These are phyloP conservation scores for Citeromyces nyonsensis DNA, from an alignment of 805 yeast species.

Conservation along the genomic window DNA sequence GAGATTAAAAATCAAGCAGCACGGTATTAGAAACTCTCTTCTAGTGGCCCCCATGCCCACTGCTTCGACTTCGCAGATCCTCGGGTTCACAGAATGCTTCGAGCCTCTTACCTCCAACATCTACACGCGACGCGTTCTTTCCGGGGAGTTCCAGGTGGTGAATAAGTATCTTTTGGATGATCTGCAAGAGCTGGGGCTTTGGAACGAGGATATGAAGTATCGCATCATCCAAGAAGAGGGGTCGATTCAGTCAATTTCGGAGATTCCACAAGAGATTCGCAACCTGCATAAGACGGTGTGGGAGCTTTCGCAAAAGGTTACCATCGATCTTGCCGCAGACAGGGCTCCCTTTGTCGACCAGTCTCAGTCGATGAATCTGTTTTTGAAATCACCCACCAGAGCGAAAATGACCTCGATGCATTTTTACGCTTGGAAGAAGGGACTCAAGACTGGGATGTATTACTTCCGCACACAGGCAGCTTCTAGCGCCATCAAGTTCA, in stretches of 20 bases:
- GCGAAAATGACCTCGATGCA: slow-evolving; percentile 96
- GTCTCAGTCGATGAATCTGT: slow-evolving; percentile 85
- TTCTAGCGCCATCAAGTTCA: slow-evolving; percentile 89
- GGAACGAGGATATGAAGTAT: slow-evolving; percentile 73
- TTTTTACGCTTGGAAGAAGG: slow-evolving; percentile 97
- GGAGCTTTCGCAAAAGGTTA: slow-evolving; percentile 81
- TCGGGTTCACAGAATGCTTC: slow-evolving; percentile 90
- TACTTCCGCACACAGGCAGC: slow-evolving; percentile 97
- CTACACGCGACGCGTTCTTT: slow-evolving; percentile 77
- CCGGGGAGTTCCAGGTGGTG: slow-evolving; percentile 90
- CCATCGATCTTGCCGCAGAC: slow-evolving; percentile 80
- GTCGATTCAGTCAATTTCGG: slow-evolving; percentile 63
- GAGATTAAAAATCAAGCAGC: slow-evolving; percentile 36
- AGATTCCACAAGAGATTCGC: slow-evolving; percentile 63
- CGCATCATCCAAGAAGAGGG: slow-evolving; percentile 67
- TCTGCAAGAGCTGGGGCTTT: slow-evolving; percentile 64
- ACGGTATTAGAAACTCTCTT: slow-evolving; percentile 79
- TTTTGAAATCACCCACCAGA: slow-evolving; percentile 83
- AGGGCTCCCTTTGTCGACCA: slow-evolving; percentile 71
- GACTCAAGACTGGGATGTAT: slow-evolving; percentile 97
- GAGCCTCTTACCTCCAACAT: slow-evolving; percentile 93
- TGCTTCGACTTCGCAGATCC: slow-evolving; percentile 91
- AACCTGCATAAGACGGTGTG: slow-evolving; percentile 86
- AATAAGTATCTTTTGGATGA: slow-evolving; percentile 78
- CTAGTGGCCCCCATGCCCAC: slow-evolving; percentile 96